Percentiles rank a stretch among this genome's conserved stretches.
These are phyloP conservation scores for Xerocomus brunneocitrinus DNA, from an alignment of 768 basidiomycete species.

Conservation along the genomic window DNA sequence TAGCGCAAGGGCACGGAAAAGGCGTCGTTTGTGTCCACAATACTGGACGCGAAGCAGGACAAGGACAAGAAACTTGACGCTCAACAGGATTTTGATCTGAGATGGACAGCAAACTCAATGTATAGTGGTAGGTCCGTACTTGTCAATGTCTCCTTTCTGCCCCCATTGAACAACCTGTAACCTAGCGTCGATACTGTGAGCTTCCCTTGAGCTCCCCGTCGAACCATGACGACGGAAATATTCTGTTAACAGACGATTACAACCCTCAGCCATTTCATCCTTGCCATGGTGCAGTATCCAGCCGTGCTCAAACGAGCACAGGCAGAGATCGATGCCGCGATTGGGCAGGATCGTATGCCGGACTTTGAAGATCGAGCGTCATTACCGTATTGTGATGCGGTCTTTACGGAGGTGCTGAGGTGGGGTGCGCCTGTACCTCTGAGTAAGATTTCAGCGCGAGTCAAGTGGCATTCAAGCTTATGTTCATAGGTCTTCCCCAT, in stretches of 20 bases:
- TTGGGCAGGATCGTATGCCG: constrained; percentile 46
- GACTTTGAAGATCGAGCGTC: constrained; percentile 49
- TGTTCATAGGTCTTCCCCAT: constrained; percentile 53
- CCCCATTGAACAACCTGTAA: background rate
- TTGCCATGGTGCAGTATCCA: constrained; percentile 63
- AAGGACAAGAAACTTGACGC: constrained; percentile 10
- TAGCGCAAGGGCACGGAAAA: constrained; percentile 36
- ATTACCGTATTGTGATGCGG: constrained; percentile 55
- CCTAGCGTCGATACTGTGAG: constrained; percentile 62
- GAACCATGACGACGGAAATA: background rate
- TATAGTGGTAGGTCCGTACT: constrained; percentile 41
- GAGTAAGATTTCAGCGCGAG: constrained; percentile 33
- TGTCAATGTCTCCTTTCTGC: too few relatives aligned
- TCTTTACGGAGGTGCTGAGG: constrained; percentile 52
- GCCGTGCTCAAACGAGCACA: constrained; percentile 55
- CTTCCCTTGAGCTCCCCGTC: background rate
- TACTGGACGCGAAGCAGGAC: constrained; percentile 38
- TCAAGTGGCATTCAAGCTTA: background rate
- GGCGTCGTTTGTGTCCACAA: constrained; percentile 43
- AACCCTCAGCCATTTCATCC: constrained; percentile 49
- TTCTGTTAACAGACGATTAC: constrained; percentile 45
- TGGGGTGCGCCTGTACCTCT: constrained; percentile 58
- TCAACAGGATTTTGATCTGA: constrained; percentile 60
- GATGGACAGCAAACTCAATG: constrained; percentile 85
- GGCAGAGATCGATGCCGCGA: constrained; percentile 58